Base-by-base conservation (phyloP, 441 rosid genomes). In the Adansonia rubrostipa region DNA sequence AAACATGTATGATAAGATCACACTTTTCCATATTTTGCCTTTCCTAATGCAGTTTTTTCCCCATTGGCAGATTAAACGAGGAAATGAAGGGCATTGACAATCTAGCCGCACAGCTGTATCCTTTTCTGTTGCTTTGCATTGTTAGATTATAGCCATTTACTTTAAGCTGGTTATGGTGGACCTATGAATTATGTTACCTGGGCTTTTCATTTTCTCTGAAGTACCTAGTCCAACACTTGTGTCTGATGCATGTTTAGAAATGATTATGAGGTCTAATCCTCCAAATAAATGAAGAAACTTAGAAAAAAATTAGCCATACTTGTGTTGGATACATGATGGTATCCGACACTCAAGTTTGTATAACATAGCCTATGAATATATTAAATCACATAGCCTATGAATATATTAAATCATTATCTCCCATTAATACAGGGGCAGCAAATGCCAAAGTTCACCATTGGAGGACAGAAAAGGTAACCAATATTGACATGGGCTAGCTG, bases 41-140 rank as follows among this genome's bases (percentile, higher is more conserved):
- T 36, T 56, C 13, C 19, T 74, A 36, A 77, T 33, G 40, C 11
- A 9, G 54, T 45, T 24, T 77, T 77, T 65, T 66, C n/a, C 63
- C 24, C 3, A 24, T 50, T 63, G 84, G 78, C 93, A 93, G 99
- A 85, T 83, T 95, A 74, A 95, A 95, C 20, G 95, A 93, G 86
- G 99, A 95, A 85, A 89, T 93, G 87, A 95, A 90, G 87, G 95
- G 93, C 47, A 66, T 85, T 72, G 92, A 93, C 63, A 77, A 76
- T 77, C 84, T 95, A 77, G 96, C 93, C 6, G 80, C 78, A 70
- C 86, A 90, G 76, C 71, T 95, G 99, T 95, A 95, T 92, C 99
- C 98, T 91, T 90, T 48, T 56, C 42, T n/a, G n/a, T 20, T 22
- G 28, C 58, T 67, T 64, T 14, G 6, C 17, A 5, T 64, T 0